Base-by-base conservation (phyloP, 176 grass and related monocot species). In the Typha latifolia region DNA sequence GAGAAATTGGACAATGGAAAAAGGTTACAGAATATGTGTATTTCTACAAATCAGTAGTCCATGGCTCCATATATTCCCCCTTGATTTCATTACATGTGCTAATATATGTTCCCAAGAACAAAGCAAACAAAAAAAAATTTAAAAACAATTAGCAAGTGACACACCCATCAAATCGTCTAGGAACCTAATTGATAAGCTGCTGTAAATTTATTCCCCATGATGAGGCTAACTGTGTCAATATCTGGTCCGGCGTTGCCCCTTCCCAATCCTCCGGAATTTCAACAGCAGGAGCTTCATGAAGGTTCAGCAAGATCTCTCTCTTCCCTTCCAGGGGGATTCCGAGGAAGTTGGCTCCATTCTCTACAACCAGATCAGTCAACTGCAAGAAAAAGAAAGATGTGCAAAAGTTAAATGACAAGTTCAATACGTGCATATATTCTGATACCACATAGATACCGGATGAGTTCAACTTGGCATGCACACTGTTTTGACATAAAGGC, bases 191-290 rank as follows among this genome's bases (percentile, higher is more conserved):
- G 22, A 92, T 69, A 56, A 99, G 83, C 34, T 93, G 83, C 61
- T 90, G 89, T 19, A 93, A 74, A 72, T 99, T 85, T 16, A 99
- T 84, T 21, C 81, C 83, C 94, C 94, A 93, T 1, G 89, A 91
- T 14, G 89, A 87, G 26, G 89, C 94, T 73, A 99, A 85, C 71
- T 99, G 89, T 74, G 78, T 86, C 94, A 99, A 81, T 82, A 99
- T 82, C 81, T 99, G 85, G n/a, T 90, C 56, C 0, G 94, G 89
- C 9, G 78, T 74, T 12, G 89, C 76, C 1, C 94, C 94, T 14
- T 93, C 94, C 89, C 83, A 99, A 74, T 93, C 89, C 47, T 99
- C 89, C 0, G 83, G 84, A 26, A 82, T 64, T 71, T 93, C 89
- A 1, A 87, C 76, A 6, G 51, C 83, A 1, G 81, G 84, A 78